phyloP scores from a whole-genome alignment of 1,139 yeast genomes.

The Yamadazyma triangularis region DNA sequence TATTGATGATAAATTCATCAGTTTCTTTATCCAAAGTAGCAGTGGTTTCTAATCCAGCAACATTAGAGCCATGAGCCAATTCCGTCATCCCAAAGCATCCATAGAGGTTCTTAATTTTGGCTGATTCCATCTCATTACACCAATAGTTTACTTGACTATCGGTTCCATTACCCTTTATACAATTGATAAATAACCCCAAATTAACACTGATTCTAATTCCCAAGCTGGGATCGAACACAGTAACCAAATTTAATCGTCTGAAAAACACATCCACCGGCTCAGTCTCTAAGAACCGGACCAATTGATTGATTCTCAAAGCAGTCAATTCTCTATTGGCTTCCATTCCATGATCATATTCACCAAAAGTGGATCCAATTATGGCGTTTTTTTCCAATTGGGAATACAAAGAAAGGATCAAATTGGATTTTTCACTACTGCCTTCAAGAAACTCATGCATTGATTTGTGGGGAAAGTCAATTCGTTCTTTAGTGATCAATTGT shows the following conservation, averaged over 20 bases:
- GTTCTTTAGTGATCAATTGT: conserved; percentile 28
- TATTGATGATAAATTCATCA: conserved; percentile 42
- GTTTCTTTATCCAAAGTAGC: conserved; percentile 39
- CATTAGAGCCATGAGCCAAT: conserved; percentile 48
- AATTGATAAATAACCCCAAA: conserved; percentile 64
- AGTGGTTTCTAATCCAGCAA: conserved; percentile 43
- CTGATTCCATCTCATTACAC: conserved; percentile 36
- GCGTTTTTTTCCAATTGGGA: conserved; percentile 45
- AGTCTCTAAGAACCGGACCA: conserved; percentile 34
- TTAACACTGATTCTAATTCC: conserved; percentile 56
- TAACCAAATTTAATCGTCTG: conserved; percentile 48
- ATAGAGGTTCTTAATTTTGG: conserved; percentile 32
- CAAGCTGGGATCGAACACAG: conserved; percentile 57
- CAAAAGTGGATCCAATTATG: conserved; percentile 28
- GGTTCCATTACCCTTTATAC: conserved; percentile 73
- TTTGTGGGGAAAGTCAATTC: conserved; percentile 29
- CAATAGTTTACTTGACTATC: conserved; percentile 36
- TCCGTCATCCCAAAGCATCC: conserved; percentile 51
- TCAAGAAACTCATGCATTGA: conserved; percentile 39
- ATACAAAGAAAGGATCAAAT: conserved; percentile 21
- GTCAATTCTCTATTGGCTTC: conserved; percentile 34
- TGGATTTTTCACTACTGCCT: conserved; percentile 30
- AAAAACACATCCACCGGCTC: conserved; percentile 34
- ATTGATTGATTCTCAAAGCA: conserved; percentile 32
- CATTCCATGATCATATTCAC: conserved; percentile 35